These are phyloP conservation scores for Suhomyces kunorum DNA, from an alignment of 1,139 yeast genomes.

Conservation along the genomic window DNA sequence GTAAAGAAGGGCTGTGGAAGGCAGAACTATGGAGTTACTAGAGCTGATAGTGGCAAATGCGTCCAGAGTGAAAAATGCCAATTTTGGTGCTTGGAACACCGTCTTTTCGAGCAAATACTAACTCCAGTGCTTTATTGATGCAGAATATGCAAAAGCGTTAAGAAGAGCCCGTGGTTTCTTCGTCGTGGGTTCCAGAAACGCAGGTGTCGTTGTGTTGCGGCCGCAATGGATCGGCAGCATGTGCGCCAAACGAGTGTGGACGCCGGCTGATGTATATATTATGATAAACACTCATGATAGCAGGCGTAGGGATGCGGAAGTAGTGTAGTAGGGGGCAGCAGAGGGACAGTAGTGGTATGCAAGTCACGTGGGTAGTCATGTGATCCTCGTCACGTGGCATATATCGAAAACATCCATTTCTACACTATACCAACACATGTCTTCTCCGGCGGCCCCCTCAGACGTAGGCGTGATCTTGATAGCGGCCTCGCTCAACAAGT, in stretches of 20 bases:
- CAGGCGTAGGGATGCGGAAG: neutral
- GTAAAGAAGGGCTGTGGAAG: constrained; percentile 12
- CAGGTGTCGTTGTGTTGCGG: constrained; percentile 4
- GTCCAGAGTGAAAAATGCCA: neutral
- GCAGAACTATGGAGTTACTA: neutral
- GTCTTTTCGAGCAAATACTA: constrained; percentile 2
- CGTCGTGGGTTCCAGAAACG: neutral
- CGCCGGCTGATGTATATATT: constrained; percentile 2
- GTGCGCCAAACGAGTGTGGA: constrained; percentile 4
- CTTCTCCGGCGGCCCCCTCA: constrained; percentile 1
- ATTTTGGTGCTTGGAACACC: neutral
- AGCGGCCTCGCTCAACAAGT: constrained; percentile 33
- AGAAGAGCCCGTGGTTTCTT: constrained; percentile 4
- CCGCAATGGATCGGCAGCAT: constrained; percentile 4
- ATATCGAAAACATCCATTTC: neutral
- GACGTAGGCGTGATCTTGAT: constrained; percentile 24
- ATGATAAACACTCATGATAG: constrained; percentile 1
- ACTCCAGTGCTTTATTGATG: constrained; percentile 47
- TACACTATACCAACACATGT: neutral
- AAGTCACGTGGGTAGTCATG: neutral
- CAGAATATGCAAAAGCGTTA: constrained; percentile 46
- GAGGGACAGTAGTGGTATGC: neutral
- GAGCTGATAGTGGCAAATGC: neutral
- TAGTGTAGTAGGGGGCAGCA: neutral
- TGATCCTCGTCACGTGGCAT: neutral